Conservation (phyloP, 2,329 filamentous ascomycete species). For the Fusarium verticillioides region DNA sequence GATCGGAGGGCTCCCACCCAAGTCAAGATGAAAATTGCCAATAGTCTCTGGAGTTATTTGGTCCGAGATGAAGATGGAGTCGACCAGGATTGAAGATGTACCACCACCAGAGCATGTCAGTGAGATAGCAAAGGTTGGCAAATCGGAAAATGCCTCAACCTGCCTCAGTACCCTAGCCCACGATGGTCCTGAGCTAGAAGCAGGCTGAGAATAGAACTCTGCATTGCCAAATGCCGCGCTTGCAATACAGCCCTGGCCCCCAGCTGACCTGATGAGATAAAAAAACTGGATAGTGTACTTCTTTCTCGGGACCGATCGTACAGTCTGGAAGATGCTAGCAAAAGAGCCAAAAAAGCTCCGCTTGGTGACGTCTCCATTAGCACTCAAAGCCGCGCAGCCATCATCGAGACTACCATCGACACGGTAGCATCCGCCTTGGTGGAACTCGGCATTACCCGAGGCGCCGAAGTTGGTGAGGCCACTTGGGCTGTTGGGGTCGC, state of each 20-base stretch:
- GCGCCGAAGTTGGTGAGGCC: not conserved
- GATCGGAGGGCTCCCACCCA: not conserved
- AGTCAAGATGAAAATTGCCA: not conserved
- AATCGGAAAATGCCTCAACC: not conserved
- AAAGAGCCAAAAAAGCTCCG: not conserved
- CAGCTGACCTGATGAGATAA: not conserved
- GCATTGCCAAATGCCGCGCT: not conserved
- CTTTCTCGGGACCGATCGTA: not conserved
- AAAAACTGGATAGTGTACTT: slow-evolving; percentile 24
- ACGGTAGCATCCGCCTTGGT: slow-evolving; percentile 9
- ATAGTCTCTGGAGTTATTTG: slow-evolving; percentile 21
- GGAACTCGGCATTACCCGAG: not conserved
- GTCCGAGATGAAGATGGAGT: slow-evolving; percentile 24
- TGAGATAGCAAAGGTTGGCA: slow-evolving; percentile 3
- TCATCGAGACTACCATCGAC: slow-evolving; percentile 3
- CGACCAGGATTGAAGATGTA: not conserved
- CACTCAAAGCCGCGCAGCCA: slow-evolving; percentile 17
- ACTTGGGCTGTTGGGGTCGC: not conserved
- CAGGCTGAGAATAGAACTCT: not conserved
- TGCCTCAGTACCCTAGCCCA: slow-evolving; percentile 6
- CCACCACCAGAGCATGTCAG: slow-evolving; percentile 7
- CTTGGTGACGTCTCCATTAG: not conserved
- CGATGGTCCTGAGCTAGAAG: not conserved
- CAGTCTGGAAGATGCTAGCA: slow-evolving; percentile 11
- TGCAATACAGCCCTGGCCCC: not conserved